These are phyloP conservation scores for Hirsutella rhossiliensis DNA, from an alignment of 2,329 filamentous ascomycete species.

Conservation along the genomic window DNA sequence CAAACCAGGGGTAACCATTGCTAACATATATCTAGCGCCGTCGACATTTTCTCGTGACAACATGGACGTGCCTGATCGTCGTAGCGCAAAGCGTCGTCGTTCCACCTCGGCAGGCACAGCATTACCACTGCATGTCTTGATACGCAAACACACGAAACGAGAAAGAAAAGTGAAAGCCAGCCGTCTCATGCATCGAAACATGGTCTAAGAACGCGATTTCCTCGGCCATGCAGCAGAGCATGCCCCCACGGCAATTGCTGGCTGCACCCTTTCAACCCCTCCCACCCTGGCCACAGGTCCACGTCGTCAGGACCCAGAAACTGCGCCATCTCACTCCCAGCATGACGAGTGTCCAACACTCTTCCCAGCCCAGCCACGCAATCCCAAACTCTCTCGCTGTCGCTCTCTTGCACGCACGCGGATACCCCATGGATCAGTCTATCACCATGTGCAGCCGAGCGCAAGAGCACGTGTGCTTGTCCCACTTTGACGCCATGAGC, in stretches of 20 bases:
- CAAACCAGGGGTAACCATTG: background rate
- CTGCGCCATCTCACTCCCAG: constrained; percentile 14
- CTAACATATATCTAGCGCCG: background rate
- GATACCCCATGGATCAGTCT: constrained; percentile 9
- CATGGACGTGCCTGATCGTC: constrained; percentile 2
- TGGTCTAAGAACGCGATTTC: constrained; percentile 33
- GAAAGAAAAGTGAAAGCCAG: constrained; percentile 31
- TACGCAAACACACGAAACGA: constrained; percentile 18
- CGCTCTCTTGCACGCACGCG: constrained; percentile 11
- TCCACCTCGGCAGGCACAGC: constrained; percentile 13
- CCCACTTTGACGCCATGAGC: constrained; percentile 8
- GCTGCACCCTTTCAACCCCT: constrained; percentile 3
- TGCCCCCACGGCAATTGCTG: constrained; percentile 9
- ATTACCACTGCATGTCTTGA: constrained; percentile 13
- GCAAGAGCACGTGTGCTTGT: constrained; percentile 4
- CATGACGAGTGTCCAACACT: constrained; percentile 2
- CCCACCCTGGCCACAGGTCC: constrained; percentile 10
- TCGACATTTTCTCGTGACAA: background rate
- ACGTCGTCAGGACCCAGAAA: constrained; percentile 12
- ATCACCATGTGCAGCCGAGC: constrained; percentile 10
- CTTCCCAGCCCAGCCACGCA: background rate
- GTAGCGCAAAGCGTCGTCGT: constrained; percentile 8
- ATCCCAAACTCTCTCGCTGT: constrained; percentile 4
- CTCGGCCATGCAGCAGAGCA: constrained; percentile 23
- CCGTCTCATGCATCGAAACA: constrained; percentile 37